Conservation (phyloP, 345 rosid genomes). For the Pugionium dolabratum region DNA sequence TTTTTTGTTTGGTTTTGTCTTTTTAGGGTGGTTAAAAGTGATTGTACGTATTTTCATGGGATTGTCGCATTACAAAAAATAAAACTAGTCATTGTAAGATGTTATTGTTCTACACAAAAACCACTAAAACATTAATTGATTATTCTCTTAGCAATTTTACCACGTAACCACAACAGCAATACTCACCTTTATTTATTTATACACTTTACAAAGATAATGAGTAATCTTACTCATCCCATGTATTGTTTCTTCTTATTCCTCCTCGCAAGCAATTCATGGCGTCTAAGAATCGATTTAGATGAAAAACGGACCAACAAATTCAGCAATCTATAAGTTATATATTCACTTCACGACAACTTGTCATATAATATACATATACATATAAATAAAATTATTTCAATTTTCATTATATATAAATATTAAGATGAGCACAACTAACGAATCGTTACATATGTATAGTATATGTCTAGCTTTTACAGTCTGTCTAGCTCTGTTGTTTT, state of each 20-base stretch:
- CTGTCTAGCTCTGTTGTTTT: background rate
- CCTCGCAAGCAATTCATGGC: slow-evolving; percentile 30
- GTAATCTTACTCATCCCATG: slow-evolving; percentile 18
- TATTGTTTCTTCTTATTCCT: slow-evolving; percentile 14
- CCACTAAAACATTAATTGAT: too few relatives aligned
- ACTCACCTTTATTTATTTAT: background rate
- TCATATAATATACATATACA: slow-evolving; percentile 1
- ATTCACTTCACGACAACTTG: slow-evolving; percentile 27
- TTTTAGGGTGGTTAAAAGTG: too few relatives aligned
- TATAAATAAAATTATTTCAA: background rate
- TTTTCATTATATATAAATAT: background rate
- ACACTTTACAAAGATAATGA: slow-evolving; percentile 20
- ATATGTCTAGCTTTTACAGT: background rate
- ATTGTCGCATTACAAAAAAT: too few relatives aligned
- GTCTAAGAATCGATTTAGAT: slow-evolving; percentile 39
- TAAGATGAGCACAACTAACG: too few relatives aligned
- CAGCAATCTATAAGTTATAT: slow-evolving; percentile 30
- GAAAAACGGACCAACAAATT: slow-evolving; percentile 38
- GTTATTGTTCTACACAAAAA: too few relatives aligned
- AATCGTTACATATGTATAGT: background rate
- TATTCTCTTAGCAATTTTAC: too few relatives aligned
- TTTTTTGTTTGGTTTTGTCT: too few relatives aligned
- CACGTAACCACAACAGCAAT: background rate
- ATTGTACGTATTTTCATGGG: too few relatives aligned
- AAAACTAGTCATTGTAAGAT: too few relatives aligned